These are phyloP conservation scores for Bipolaris sorokiniana DNA, from an alignment of 2,329 filamentous ascomycete species.

Conservation along the genomic window DNA sequence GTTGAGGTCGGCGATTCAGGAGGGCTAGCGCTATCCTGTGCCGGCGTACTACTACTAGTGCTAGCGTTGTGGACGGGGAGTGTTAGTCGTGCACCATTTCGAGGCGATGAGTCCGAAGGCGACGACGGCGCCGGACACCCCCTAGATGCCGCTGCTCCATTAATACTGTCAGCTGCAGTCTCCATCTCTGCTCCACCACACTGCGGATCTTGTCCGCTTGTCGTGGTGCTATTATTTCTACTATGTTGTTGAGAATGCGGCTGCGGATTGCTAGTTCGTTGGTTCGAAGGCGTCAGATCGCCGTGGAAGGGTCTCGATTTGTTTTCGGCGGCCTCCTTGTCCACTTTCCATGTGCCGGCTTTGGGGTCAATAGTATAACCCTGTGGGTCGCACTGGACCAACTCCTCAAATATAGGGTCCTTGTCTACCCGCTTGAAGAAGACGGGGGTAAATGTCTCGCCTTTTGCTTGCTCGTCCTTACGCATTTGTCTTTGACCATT, in stretches of 20 bases:
- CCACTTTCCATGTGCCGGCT: constrained; percentile 44
- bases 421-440: constrained; percentile 49
- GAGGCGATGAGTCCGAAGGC: constrained; percentile 2
- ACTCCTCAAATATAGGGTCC: constrained; percentile 36
- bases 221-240: background rate
- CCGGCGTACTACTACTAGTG: background rate
- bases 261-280: constrained; percentile 3
- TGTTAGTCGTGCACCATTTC: background rate
- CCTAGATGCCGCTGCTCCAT: background rate
- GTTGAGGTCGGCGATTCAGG: background rate
- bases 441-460: constrained; percentile 47
- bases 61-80: background rate
- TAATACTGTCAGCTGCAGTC: background rate
- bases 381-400: constrained; percentile 27
- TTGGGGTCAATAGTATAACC: constrained; percentile 32
- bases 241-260: background rate
- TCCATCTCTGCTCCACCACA: background rate
- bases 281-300: constrained; percentile 34
- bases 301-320: constrained; percentile 40
- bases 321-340: constrained; percentile 30
- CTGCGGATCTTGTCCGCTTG: background rate
- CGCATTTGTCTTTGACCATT: constrained; percentile 52
- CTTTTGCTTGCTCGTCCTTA: constrained; percentile 46
- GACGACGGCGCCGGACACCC: background rate
- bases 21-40: background rate